Conservation (phyloP, 306 rosid species). For the Cicer pinnatifidum region DNA sequence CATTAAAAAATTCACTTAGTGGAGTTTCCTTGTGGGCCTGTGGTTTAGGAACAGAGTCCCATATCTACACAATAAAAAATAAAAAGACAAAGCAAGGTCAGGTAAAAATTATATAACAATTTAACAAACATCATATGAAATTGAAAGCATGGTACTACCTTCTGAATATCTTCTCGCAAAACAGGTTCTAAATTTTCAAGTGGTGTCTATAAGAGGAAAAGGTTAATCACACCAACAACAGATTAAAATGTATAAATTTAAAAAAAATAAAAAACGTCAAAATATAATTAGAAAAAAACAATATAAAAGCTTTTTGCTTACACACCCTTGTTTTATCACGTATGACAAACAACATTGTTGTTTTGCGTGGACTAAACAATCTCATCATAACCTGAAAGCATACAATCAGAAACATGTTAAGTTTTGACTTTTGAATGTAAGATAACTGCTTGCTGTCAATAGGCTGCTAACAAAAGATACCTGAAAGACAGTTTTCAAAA, state of each 20-base stretch:
- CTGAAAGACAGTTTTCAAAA: conserved; percentile 95
- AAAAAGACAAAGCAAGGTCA: conserved; percentile 38
- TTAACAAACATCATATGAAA: conserved; percentile 16
- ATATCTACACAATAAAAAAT: conserved; percentile 62
- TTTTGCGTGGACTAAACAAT: conserved; percentile 96
- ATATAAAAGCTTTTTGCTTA: conserved; percentile 27
- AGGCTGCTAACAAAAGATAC: conserved; percentile 48
- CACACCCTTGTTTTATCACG: conserved; percentile 98
- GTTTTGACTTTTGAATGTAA: conserved; percentile 7
- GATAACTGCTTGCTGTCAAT: conserved; percentile 13
- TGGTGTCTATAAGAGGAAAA: conserved; percentile 71
- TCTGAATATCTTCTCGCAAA: conserved; percentile 95
- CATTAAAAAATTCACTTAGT: conserved; percentile 94
- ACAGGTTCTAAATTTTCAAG: conserved; percentile 97
- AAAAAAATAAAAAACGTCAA: conserved; percentile 11
- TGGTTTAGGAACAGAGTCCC: conserved; percentile 99
- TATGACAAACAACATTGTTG: conserved; percentile 92
- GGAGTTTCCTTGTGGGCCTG: conserved; percentile 86
- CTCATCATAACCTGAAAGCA: conserved; percentile 97
- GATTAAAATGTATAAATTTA: neutral
- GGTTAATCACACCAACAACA: conserved; percentile 42
- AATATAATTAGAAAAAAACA: conserved; percentile 15
- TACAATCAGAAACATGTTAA: conserved; percentile 27
- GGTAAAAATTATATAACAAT: conserved; percentile 3
- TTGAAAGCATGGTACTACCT: conserved; percentile 56